phyloP scores from a whole-genome alignment of 2,329 filamentous ascomycete species.

The Chrysoporthe puriensis region DNA sequence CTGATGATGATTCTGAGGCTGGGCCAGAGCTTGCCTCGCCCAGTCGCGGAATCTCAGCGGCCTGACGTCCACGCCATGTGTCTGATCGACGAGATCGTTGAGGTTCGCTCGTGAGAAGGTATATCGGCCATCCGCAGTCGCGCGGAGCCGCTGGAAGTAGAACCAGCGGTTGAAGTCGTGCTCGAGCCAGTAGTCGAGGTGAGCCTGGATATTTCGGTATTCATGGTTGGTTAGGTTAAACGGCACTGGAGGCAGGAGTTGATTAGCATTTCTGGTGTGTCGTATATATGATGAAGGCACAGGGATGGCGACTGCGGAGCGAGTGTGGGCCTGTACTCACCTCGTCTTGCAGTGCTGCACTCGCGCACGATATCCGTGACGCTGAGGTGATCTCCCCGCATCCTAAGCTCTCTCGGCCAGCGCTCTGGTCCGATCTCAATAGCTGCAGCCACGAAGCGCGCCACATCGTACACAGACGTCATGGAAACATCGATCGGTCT shows the following conservation, averaged over 20 bases:
- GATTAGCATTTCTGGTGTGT: conserved; percentile 28
- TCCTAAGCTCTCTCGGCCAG: conserved; percentile 72
- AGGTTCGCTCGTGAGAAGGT: conserved; percentile 65
- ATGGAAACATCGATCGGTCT: conserved; percentile 62
- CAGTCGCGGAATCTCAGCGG: conserved; percentile 58
- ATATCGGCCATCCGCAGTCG: conserved; percentile 70
- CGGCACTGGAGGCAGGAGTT: conserved; percentile 37
- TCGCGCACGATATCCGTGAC: conserved; percentile 61
- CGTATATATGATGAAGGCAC: neutral
- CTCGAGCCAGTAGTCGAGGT: conserved; percentile 48
- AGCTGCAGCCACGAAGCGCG: conserved; percentile 70
- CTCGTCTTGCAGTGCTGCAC: conserved; percentile 53
- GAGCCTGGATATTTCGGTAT: conserved; percentile 46
- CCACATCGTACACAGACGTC: conserved; percentile 72
- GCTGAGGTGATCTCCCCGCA: conserved; percentile 68
- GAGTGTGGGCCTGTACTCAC: conserved; percentile 38
- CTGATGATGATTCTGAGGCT: conserved; percentile 9
- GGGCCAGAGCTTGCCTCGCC: conserved; percentile 53
- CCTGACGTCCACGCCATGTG: conserved; percentile 45
- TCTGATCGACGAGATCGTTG: conserved; percentile 52
- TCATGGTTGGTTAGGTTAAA: conserved; percentile 45
- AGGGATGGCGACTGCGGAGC: conserved; percentile 28
- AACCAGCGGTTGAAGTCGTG: conserved; percentile 53
- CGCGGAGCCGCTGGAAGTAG: conserved; percentile 65
- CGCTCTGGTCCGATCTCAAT: conserved; percentile 61